Conservation (phyloP, 305 asterid genomes). For the Andrographis paniculata region DNA sequence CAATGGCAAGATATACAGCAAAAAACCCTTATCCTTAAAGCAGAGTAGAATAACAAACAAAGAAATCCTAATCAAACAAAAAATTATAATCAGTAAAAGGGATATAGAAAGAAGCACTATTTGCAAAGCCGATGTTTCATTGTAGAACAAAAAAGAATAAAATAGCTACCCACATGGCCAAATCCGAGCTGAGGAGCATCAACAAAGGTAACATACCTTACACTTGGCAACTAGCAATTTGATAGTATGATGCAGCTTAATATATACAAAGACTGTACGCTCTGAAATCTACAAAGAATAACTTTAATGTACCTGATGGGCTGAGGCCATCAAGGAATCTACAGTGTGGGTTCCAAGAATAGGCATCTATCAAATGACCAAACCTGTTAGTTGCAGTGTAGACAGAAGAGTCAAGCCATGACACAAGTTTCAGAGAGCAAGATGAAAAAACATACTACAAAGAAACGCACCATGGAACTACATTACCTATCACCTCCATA, state of each 20-base stretch:
- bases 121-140: too few species aligned
- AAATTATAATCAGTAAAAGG: too few species aligned
- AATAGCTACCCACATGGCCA: too few species aligned
- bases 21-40: too few species aligned
- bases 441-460: background rate
- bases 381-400: slow-evolving; percentile 37
- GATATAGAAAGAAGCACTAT: too few species aligned
- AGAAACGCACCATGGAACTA: slow-evolving; percentile 9
- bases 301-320: slow-evolving; percentile 33
- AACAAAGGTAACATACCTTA: too few species aligned
- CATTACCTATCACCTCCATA: slow-evolving; percentile 60
- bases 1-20: too few species aligned
- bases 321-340: slow-evolving; percentile 45
- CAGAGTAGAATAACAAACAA: too few species aligned
- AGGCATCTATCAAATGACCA: slow-evolving; percentile 54
- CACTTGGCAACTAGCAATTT: too few species aligned
- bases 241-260: slow-evolving; percentile 8
- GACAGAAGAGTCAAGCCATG: slow-evolving; percentile 18
- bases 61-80: too few species aligned
- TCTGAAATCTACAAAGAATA: slow-evolving; percentile 3
- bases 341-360: slow-evolving; percentile 66
- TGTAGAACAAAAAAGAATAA: too few species aligned
- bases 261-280: background rate
- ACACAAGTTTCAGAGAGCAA: slow-evolving; percentile 9
- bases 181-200: too few species aligned